A percentile compares a stretch with the other conserved stretches of the same genome.
Conservation (phyloP, 495 filamentous ascomycete genomes). For the Hypoxylon crocopeplum region DNA sequence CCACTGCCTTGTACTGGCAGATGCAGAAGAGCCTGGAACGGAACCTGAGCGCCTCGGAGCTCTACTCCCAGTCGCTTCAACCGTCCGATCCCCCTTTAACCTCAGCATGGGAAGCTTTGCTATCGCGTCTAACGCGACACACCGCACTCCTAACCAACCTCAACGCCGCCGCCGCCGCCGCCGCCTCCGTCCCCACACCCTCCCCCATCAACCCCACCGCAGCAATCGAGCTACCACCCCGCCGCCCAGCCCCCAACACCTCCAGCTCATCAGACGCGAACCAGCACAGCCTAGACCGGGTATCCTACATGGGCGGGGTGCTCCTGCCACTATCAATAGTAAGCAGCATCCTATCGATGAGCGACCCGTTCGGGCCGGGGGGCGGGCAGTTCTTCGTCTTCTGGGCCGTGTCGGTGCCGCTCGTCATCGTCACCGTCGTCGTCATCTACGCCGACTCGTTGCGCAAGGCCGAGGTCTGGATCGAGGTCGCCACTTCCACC, state of each 20-base stretch:
- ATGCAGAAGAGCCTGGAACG: slow-evolving; percentile 43
- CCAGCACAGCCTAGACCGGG: slow-evolving; percentile 48
- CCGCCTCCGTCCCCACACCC: background rate
- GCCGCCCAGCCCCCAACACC: background rate
- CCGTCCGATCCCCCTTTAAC: background rate
- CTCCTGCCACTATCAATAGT: slow-evolving; percentile 51
- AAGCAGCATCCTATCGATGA: slow-evolving; percentile 51
- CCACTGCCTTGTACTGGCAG: slow-evolving; percentile 36
- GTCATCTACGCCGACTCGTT: slow-evolving; percentile 53
- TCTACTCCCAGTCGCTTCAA: background rate
- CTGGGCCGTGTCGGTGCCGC: slow-evolving; percentile 46
- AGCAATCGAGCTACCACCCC: background rate
- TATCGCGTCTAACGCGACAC: slow-evolving; percentile 38
- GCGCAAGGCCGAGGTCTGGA: slow-evolving; percentile 53
- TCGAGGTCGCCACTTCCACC: slow-evolving; percentile 44
- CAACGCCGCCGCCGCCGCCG: no score
- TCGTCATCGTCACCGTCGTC: slow-evolving; percentile 41
- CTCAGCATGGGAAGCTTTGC: slow-evolving; percentile 38
- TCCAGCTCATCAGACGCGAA: slow-evolving; percentile 33
- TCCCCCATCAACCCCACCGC: background rate
- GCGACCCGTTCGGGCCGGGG: slow-evolving; percentile 45
- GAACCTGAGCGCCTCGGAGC: slow-evolving; percentile 34
- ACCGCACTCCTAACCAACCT: slow-evolving; percentile 27
- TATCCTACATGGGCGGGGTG: slow-evolving; percentile 51
- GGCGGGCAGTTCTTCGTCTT: slow-evolving; percentile 48